Evolutionary conservation across 2,329 filamentous ascomycete species (phyloP).

Genomic region (Pyrenochaeta sp.): DNA sequence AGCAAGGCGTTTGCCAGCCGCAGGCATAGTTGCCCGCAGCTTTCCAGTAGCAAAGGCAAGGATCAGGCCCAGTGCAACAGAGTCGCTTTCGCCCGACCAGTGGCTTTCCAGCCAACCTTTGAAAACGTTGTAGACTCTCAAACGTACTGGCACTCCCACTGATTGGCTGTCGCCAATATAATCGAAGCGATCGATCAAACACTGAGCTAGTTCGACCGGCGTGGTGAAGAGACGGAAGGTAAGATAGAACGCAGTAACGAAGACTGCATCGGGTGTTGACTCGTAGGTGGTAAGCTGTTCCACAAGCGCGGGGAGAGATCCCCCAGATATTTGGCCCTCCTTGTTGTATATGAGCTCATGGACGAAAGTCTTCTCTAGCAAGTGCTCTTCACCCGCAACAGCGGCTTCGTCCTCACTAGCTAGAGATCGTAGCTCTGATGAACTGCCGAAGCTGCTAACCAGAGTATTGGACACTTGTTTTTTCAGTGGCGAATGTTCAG

Average conservation of each 20-base stretch:
- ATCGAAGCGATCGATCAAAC: constrained; percentile 89
- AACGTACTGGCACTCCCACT: constrained; percentile 79
- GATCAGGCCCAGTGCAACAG: constrained; percentile 76
- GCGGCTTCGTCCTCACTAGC: constrained; percentile 78
- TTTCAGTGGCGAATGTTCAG: constrained; percentile 66
- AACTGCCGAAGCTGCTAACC: constrained; percentile 69
- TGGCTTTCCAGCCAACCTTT: constrained; percentile 98
- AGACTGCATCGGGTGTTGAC: constrained; percentile 87
- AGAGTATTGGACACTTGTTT: constrained; percentile 67
- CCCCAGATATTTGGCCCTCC: constrained; percentile 92
- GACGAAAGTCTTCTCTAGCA: constrained; percentile 91
- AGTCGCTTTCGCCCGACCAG: constrained; percentile 85
- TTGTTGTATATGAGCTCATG: constrained; percentile 94
- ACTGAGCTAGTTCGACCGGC: constrained; percentile 77
- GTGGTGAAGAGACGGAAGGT: constrained; percentile 94
- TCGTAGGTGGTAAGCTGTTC: constrained; percentile 93
- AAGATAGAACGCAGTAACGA: constrained; percentile 93
- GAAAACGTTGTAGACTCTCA: constrained; percentile 94
- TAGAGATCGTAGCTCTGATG: constrained; percentile 67
- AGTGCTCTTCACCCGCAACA: constrained; percentile 79
- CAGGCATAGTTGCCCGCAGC: constrained; percentile 72
- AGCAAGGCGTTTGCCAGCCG: constrained; percentile 78
- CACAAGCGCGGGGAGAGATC: constrained; percentile 87
- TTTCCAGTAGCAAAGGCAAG: constrained; percentile 79
- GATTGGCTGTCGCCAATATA: constrained; percentile 82